Percentiles rank a stretch among this genome's conserved stretches.
Evolutionary conservation across 1,284 basidiomycete genomes (phyloP).

Genomic region (Mixia osmundae): DNA sequence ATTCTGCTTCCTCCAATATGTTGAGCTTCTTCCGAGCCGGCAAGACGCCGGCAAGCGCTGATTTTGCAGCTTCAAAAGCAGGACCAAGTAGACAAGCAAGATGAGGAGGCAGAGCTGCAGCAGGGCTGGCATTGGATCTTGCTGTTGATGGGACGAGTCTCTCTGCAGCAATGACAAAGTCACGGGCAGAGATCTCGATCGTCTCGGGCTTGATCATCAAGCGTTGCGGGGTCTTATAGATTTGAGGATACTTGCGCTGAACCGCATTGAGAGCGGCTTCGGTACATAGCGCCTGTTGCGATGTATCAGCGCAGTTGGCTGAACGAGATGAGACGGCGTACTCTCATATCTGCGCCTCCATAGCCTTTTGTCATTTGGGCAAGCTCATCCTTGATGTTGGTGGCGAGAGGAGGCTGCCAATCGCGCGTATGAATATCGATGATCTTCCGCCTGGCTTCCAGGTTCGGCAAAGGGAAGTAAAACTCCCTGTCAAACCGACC

Average conservation of each 20-base stretch:
- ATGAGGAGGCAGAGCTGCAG: conserved; percentile 61
- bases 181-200: conserved; percentile 63
- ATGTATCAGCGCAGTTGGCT: neutral
- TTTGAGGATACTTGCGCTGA: conserved; percentile 87
- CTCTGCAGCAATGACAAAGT: conserved; percentile 95
- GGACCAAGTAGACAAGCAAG: conserved; percentile 54
- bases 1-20: conserved; percentile 77
- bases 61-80: conserved; percentile 45
- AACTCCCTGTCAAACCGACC: conserved; percentile 97
- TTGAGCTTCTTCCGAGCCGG: conserved; percentile 23
- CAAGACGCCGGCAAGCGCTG: conserved; percentile 30
- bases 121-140: conserved; percentile 61
- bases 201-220: conserved; percentile 63
- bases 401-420: conserved; percentile 63
- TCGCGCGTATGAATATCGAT: conserved; percentile 71
- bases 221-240: conserved; percentile 77
- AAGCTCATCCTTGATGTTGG: conserved; percentile 40
- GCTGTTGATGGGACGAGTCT: conserved; percentile 86
- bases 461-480: conserved; percentile 77
- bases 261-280: conserved; percentile 93
- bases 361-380: conserved; percentile 91
- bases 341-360: conserved; percentile 85
- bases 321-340: conserved; percentile 25
- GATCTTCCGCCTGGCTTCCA: conserved; percentile 69
- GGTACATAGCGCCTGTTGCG: conserved; percentile 58